Conservation (phyloP, 345 rosid genomes). For the Brassica incana region DNA sequence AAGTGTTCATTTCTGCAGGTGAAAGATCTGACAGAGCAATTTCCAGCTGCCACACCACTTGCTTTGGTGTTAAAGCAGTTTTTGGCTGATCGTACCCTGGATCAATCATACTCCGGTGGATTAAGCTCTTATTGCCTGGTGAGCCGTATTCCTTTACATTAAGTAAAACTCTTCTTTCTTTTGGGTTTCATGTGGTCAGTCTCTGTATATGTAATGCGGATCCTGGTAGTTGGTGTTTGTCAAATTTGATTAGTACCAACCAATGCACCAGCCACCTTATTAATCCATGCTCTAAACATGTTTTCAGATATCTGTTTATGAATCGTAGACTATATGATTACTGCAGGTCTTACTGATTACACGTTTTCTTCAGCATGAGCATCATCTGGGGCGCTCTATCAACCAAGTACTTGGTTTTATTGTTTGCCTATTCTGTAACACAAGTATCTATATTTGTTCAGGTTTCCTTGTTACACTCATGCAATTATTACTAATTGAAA, state of each 20-base stretch:
- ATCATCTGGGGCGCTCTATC: constrained; percentile 83
- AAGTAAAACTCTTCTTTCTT: constrained; percentile 15
- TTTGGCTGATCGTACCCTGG: constrained; percentile 97
- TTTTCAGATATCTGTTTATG: constrained; percentile 14
- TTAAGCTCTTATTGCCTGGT: constrained; percentile 98
- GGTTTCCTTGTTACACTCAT: constrained; percentile 10
- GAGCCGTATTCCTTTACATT: constrained; percentile 29
- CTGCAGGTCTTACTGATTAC: constrained; percentile 79
- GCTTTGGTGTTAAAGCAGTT: constrained; percentile 96
- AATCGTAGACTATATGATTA: constrained; percentile 10
- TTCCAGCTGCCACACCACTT: constrained; percentile 92
- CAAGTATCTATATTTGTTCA: constrained; percentile 8
- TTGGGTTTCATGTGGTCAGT: constrained; percentile 21
- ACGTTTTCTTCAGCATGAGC: constrained; percentile 95
- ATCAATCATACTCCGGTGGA: constrained; percentile 97
- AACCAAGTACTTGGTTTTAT: constrained; percentile 59
- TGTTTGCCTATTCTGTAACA: constrained; percentile 13
- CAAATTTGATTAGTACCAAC: constrained; percentile 1
- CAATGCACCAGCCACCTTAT: constrained; percentile 3
- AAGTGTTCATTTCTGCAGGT: constrained; percentile 53
- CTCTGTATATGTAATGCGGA: constrained; percentile 15
- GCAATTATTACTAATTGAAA: constrained; percentile 22
- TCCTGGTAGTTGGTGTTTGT: constrained; percentile 18
- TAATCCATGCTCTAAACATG: constrained; percentile 12
- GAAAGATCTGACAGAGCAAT: constrained; percentile 82